Evolutionary conservation across 2,329 filamentous ascomycete species (phyloP), one percentile per base, ranked within the genome.

Genomic region (Exophiala sp.): DNA sequence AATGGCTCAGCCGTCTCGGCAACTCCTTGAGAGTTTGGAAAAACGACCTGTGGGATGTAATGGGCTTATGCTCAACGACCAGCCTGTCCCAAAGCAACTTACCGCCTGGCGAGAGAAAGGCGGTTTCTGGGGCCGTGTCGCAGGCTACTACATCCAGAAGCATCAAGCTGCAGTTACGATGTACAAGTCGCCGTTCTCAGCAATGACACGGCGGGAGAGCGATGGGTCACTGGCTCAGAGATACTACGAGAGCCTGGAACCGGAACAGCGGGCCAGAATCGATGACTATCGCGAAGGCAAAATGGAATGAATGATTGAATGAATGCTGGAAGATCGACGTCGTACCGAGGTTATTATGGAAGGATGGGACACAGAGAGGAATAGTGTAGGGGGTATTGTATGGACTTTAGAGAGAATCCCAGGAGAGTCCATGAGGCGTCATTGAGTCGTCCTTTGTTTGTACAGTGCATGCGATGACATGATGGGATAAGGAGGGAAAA

Each of bases 61-160:
- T 13, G 58, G 58, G 21, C 44, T 58, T 14, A 50, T 53, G 16
- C 19, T 57, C 18, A 61, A 61, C 42, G 57, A 61, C 46, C 51
- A 47, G 14, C 43, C 49, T 4, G 30, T 55, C 11, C 55, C 58
- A 14, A 29, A 55, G 39, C 51, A 56, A n/a, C 48, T 58, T 16
- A 32, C 43, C 18, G 48, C 56, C 23, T 61, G 58, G 58, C 49
- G 53, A 14, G 43, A 39, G 10, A 45, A 49, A 13, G 57, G 53
- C n/a, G 58, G 58, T 2, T 61, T 61, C 30, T 61, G 58, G 58
- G 56, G 53, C 34, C 52, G 52, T 35, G 53, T 61, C 4, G 46
- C 57, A 5, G 43, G 38, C 10, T 59, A 61, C 42, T 61, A 57
- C 43, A 56, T 58, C 19, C 42, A 46, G 23, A 59, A 59, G 23